Evolutionary conservation across 2,329 filamentous ascomycete genomes (phyloP), one percentile per base, ranked within the genome.

Genomic region (Phaeosphaeriaceae sp.): DNA sequence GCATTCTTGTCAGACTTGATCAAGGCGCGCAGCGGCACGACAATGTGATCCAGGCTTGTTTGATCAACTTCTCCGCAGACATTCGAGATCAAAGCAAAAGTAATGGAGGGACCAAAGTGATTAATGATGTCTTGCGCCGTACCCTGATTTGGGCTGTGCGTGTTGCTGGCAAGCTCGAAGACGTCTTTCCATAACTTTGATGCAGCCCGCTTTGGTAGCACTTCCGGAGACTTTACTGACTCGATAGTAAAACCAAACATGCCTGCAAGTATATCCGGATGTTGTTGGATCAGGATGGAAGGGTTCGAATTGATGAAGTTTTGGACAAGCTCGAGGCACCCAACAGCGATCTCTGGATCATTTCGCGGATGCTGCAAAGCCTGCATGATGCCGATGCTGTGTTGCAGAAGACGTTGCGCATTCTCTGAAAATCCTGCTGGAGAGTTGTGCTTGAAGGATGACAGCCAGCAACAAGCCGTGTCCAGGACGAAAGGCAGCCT

Each of bases 221-320:
- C 88, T 58, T 95, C 91, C 27, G 84, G 86, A 13, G 89, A 89
- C 45, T 88, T 84, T 7, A 96, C 79, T 7, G 91, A 88, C 66
- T 86, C 85, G 13, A 95, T 79, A 0, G 88, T 85, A 68, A 94
- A 93, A 53, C 88, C 78, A 68, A 96, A 90, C 59, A 92, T 84
- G 65, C 84, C 86, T 57, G 90, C 87, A 1, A 90, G 81, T 11
- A 84, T 81, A 1, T 84, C 82, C 11, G 82, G 74, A 3, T 86
- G 82, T 51, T 88, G 84, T 9, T 86, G 77, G 5, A 92, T 82
- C 4, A 94, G 78, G 7, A 89, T 81, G n/a, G 82, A 79, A 0
- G 88, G 82, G 55, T 88, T 85, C 54, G 85, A 86, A 10, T 82
- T 81, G 59, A 91, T 79, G 51, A 92, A 80, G 24, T 86, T 86